These are phyloP conservation scores for Magnolia sinica DNA, from an alignment of 164 flowering plant species.

Conservation along the genomic window DNA sequence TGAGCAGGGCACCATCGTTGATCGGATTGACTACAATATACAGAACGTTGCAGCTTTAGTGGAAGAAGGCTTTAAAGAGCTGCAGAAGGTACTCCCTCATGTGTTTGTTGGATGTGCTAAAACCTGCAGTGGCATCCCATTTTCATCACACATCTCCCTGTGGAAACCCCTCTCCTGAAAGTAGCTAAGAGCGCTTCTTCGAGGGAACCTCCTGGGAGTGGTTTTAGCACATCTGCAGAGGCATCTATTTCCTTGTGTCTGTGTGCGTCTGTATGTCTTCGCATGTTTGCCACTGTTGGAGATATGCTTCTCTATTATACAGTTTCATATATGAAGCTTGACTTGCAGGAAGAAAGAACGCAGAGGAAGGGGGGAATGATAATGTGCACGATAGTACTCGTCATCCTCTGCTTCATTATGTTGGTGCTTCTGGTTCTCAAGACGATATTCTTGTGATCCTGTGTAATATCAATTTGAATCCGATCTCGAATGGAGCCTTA, in stretches of 20 bases:
- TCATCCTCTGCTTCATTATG: constrained; percentile 89
- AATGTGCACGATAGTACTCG: constrained; percentile 75
- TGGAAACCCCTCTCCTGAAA: no score
- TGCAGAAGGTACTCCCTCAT: constrained; percentile 61
- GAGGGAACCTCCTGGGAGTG: no score
- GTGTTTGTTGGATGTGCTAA: background rate
- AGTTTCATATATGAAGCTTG: background rate
- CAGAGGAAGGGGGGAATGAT: constrained; percentile 93
- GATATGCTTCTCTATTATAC: background rate
- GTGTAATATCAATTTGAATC: no score
- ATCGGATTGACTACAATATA: constrained; percentile 92
- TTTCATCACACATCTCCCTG: no score
- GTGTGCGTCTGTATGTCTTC: background rate
- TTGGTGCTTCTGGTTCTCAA: no score
- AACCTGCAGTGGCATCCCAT: no score
- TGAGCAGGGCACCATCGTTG: constrained; percentile 90
- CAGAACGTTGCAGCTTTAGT: constrained; percentile 89
- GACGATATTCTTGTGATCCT: no score
- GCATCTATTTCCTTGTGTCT: background rate
- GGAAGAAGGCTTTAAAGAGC: constrained; percentile 84
- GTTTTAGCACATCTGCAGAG: no score
- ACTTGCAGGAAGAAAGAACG: constrained; percentile 80
- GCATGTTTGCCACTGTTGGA: background rate
- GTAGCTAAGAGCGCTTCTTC: no score
- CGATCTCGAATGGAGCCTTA: no score